Conservation (phyloP, 2,329 filamentous ascomycete genomes). For the Colletotrichum destructivum region DNA sequence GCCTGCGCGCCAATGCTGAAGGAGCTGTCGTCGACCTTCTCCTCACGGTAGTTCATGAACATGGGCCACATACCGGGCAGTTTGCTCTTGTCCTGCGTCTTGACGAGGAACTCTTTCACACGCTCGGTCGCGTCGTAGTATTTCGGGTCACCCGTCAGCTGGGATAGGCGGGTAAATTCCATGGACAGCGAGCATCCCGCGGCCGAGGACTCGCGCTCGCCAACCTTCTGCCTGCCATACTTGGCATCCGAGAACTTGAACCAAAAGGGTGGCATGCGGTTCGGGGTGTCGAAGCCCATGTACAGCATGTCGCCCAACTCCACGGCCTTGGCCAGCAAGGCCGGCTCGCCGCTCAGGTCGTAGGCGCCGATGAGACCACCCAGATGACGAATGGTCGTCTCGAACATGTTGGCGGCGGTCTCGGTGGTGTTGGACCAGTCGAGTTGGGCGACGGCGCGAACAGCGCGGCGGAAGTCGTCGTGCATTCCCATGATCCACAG, state of each 20-base stretch:
- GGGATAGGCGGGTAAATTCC: constrained; percentile 82
- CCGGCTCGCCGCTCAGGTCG: constrained; percentile 63
- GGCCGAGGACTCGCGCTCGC: constrained; percentile 58
- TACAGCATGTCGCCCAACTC: constrained; percentile 70
- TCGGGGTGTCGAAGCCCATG: constrained; percentile 68
- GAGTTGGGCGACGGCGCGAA: constrained; percentile 65
- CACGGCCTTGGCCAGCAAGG: constrained; percentile 65
- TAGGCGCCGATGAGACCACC: constrained; percentile 68
- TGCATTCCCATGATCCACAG: constrained; percentile 73
- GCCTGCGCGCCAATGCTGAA: constrained; percentile 63
- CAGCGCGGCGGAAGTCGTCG: constrained; percentile 68
- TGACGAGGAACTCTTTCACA: constrained; percentile 78
- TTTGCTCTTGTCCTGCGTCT: constrained; percentile 75
- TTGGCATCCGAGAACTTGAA: constrained; percentile 61
- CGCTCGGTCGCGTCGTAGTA: constrained; percentile 84
- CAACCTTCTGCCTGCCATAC: constrained; percentile 54
- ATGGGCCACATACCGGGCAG: constrained; percentile 83
- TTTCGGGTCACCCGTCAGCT: constrained; percentile 79
- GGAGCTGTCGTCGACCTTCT: constrained; percentile 55
- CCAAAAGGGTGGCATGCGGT: constrained; percentile 64
- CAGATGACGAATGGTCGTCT: constrained; percentile 72
- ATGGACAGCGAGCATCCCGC: constrained; percentile 77
- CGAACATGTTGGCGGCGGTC: constrained; percentile 70
- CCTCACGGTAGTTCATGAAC: constrained; percentile 73
- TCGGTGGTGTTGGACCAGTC: constrained; percentile 67